A percentile compares a stretch with the other conserved stretches of the same genome.
Conservation (phyloP, 2,329 filamentous ascomycete genomes). For the Didymella keratinophila region DNA sequence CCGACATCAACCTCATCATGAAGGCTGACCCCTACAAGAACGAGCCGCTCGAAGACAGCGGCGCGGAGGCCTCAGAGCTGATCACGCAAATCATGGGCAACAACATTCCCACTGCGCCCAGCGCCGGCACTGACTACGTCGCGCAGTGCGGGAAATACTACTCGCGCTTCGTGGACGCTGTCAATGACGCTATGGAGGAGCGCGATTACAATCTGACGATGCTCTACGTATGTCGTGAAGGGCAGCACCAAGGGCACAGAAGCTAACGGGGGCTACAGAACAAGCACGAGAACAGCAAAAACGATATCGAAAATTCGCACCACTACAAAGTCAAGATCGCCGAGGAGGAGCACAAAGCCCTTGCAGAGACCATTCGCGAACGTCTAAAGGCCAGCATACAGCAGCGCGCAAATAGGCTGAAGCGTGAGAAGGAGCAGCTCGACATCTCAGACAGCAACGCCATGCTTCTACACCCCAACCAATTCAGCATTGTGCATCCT, state of each 20-base stretch:
- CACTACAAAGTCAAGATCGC: slow-evolving; percentile 68
- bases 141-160: slow-evolving; percentile 79
- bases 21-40: slow-evolving; percentile 82
- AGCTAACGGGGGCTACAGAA: slow-evolving; percentile 54
- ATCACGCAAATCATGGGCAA: slow-evolving; percentile 56
- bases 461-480: slow-evolving; percentile 69
- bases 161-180: slow-evolving; percentile 81
- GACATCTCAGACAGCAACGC: slow-evolving; percentile 73
- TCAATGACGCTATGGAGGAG: slow-evolving; percentile 88
- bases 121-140: slow-evolving; percentile 72
- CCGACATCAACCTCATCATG: slow-evolving; percentile 85
- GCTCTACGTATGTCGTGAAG: slow-evolving; percentile 69
- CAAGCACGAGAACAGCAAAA: slow-evolving; percentile 63
- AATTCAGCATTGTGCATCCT: slow-evolving; percentile 72
- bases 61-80: slow-evolving; percentile 72
- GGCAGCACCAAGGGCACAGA: not conserved
- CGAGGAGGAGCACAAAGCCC: slow-evolving; percentile 67
- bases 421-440: slow-evolving; percentile 71
- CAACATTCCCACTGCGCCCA: slow-evolving; percentile 52
- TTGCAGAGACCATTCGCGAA: slow-evolving; percentile 67
- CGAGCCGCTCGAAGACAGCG: slow-evolving; percentile 70
- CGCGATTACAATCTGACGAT: slow-evolving; percentile 83
- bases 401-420: slow-evolving; percentile 64
- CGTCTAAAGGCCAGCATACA: slow-evolving; percentile 66
- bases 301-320: slow-evolving; percentile 64